Conservation (phyloP, 108 stramenopile species). For the Pelagomonas calceolata region DNA sequence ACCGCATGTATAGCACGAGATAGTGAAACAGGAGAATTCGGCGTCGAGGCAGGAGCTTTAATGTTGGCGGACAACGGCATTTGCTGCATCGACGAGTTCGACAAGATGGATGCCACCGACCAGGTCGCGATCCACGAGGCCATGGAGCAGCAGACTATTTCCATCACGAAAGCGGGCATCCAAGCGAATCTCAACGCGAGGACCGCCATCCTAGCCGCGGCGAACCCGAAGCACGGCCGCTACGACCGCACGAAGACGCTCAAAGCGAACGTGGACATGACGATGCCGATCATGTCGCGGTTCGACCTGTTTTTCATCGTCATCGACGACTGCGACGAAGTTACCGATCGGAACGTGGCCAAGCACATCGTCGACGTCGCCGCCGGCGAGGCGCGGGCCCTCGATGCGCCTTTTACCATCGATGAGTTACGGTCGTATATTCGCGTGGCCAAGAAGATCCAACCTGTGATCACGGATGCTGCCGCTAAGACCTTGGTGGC, state of each 20-base stretch:
- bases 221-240: conserved; percentile 96
- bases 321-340: conserved; percentile 89
- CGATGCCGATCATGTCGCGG: conserved; percentile 89
- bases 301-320: conserved; percentile 99
- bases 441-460: conserved; percentile 76
- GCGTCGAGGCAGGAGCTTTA: conserved; percentile 96
- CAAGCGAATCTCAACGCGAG: conserved; percentile 96
- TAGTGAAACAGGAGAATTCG: conserved; percentile 94
- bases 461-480: conserved; percentile 75
- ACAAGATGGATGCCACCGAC: conserved; percentile 93
- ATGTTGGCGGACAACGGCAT: conserved; percentile 99
- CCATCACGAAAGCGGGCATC: conserved; percentile 98
- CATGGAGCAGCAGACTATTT: conserved; percentile 98
- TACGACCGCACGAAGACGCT: conserved; percentile 95
- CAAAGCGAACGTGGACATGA: conserved; percentile 84
- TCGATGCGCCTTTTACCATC: conserved; percentile 63
- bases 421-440: conserved; percentile 89
- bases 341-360: conserved; percentile 78
- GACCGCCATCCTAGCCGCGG: conserved; percentile 94
- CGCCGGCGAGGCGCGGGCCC: conserved; percentile 22
- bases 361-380: conserved; percentile 90
- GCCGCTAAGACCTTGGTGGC: conserved; percentile 73
- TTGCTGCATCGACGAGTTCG: conserved; percentile 95
- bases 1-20: conserved; percentile 92
- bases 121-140: conserved; percentile 97